These are phyloP conservation scores for Aspergillus hiratsukae DNA, from an alignment of 2,329 filamentous ascomycete genomes.

Conservation along the genomic window DNA sequence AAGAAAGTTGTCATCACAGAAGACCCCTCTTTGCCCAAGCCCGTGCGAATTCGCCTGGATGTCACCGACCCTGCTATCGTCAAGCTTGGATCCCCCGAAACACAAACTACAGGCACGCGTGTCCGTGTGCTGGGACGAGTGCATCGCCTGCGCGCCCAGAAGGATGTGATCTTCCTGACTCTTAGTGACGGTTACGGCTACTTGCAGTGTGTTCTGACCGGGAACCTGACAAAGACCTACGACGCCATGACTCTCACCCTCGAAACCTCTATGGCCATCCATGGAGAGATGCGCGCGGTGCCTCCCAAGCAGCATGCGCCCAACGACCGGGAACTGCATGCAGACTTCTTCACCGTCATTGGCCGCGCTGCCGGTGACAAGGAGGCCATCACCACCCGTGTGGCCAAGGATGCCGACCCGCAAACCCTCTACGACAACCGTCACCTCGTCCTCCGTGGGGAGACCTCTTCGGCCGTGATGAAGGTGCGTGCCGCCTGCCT, in stretches of 20 bases:
- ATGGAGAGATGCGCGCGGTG: conserved; percentile 78
- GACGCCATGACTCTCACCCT: conserved; percentile 80
- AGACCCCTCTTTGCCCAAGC: conserved; percentile 67
- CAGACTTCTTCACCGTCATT: conserved; percentile 80
- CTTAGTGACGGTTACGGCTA: conserved; percentile 78
- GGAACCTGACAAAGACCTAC: conserved; percentile 84
- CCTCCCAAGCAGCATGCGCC: conserved; percentile 74
- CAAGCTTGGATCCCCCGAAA: conserved; percentile 52
- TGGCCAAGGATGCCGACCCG: conserved; percentile 63
- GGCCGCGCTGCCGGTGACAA: conserved; percentile 78
- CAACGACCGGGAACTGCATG: conserved; percentile 80
- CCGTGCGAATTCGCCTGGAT: conserved; percentile 71
- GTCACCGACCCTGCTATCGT: conserved; percentile 60
- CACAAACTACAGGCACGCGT: conserved; percentile 62
- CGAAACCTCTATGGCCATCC: conserved; percentile 80
- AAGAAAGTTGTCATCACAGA: conserved; percentile 71
- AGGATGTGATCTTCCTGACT: conserved; percentile 82
- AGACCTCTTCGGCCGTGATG: conserved; percentile 79
- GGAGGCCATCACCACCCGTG: conserved; percentile 84
- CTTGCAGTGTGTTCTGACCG: conserved; percentile 78
- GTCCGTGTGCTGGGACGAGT: conserved; percentile 80
- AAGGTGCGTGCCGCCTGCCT: conserved; percentile 79
- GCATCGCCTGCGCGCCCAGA: conserved; percentile 75
- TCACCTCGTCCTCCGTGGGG: conserved; percentile 79
- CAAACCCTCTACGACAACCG: conserved; percentile 75